These are phyloP conservation scores for Ormosia semicastrata DNA, from an alignment of 306 rosid species.

Conservation along the genomic window DNA sequence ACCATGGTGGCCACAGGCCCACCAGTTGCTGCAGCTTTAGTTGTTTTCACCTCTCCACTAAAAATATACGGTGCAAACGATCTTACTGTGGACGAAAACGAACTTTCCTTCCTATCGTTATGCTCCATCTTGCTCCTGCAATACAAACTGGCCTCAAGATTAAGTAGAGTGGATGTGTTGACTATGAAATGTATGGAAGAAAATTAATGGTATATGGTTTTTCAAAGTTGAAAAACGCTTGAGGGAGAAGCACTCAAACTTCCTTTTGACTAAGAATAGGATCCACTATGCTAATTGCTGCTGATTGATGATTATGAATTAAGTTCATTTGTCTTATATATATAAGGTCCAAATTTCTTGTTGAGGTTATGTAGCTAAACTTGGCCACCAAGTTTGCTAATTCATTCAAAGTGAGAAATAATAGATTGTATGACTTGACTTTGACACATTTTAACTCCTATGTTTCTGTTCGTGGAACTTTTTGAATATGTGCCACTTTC, in stretches of 20 bases:
- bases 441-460: background rate
- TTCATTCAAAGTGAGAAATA: background rate
- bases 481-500: background rate
- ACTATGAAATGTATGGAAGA: background rate
- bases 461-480: background rate
- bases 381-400: background rate
- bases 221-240: background rate
- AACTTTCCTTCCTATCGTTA: background rate
- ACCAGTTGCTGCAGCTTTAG: slow-evolving; percentile 7
- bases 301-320: background rate
- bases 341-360: background rate
- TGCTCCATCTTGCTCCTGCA: slow-evolving; percentile 16
- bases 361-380: background rate
- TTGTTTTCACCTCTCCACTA: slow-evolving; percentile 7
- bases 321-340: background rate
- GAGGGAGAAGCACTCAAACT: background rate
- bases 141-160: background rate
- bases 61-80: background rate
- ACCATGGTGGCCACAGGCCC: slow-evolving; percentile 44
- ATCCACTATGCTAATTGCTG: background rate
- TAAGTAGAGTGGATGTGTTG: background rate
- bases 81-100: background rate
- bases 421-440: background rate
- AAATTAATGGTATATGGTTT: too few species aligned
- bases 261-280: background rate